Percentiles rank a stretch among this genome's conserved stretches.
Evolutionary conservation across 345 rosid species (phyloP).

Genomic region (Laguncularia racemosa): DNA sequence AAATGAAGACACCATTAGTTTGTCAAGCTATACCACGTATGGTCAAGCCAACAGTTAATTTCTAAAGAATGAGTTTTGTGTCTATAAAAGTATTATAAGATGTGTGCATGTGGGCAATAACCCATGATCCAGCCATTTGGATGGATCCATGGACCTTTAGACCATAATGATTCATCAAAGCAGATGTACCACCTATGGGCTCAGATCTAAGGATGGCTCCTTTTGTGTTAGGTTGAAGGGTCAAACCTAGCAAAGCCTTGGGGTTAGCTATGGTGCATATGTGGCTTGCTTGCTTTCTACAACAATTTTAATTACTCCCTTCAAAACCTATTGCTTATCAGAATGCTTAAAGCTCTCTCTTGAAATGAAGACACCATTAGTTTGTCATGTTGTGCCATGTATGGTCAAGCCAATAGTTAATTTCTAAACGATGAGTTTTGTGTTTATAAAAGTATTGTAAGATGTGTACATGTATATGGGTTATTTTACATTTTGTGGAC

Average conservation of each 20-base stretch:
- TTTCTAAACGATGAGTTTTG: too few species aligned
- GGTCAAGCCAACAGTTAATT: too few species aligned
- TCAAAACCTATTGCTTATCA: slow-evolving; percentile 27
- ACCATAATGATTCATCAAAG: slow-evolving; percentile 37
- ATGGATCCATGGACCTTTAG: slow-evolving; percentile 41
- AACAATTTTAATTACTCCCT: slow-evolving; percentile 41
- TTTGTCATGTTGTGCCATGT: slow-evolving; percentile 22
- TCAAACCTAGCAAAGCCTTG: slow-evolving; percentile 57
- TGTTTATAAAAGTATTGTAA: too few species aligned
- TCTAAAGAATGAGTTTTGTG: too few species aligned
- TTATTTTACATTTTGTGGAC: too few species aligned
- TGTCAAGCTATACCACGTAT: slow-evolving; percentile 22
- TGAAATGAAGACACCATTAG: slow-evolving; percentile 48
- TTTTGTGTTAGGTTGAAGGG: slow-evolving; percentile 71
- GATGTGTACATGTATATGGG: slow-evolving; percentile 18
- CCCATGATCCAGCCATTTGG: slow-evolving; percentile 57
- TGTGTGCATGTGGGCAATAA: slow-evolving; percentile 51
- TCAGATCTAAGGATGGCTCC: slow-evolving; percentile 60
- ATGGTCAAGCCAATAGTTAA: too few species aligned
- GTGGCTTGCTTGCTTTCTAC: slow-evolving; percentile 61
- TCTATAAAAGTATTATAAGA: too few species aligned
- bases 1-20: slow-evolving; percentile 43
- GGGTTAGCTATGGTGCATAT: slow-evolving; percentile 51
- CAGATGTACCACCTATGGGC: slow-evolving; percentile 52
- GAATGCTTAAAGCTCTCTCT: slow-evolving; percentile 52